A percentile compares a stretch with the other conserved stretches of the same genome.
Evolutionary conservation across 768 basidiomycete species (phyloP).

Genomic region (Tulasnella sp.): DNA sequence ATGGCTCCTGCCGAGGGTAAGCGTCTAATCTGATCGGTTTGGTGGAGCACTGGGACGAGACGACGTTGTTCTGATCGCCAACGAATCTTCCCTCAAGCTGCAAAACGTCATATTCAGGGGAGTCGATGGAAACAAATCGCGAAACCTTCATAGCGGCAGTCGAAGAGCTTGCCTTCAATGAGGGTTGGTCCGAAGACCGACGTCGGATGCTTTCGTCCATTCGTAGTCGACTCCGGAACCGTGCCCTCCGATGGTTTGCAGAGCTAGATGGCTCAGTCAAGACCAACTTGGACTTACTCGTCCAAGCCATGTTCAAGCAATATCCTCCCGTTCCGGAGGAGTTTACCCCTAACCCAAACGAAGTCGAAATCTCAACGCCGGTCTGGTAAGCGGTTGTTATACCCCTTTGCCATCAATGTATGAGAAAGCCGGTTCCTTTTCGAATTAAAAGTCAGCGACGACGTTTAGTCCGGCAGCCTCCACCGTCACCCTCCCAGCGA

Average conservation of each 20-base stretch:
- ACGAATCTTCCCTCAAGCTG: no score
- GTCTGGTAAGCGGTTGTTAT: no score
- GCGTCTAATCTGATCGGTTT: slow-evolving; percentile 50
- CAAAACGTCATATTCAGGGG: neutral
- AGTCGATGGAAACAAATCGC: neutral
- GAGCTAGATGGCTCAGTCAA: neutral
- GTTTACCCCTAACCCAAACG: no score
- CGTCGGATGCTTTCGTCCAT: neutral
- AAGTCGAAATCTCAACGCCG: no score
- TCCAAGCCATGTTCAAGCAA: neutral
- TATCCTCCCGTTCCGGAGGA: no score
- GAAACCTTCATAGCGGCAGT: neutral
- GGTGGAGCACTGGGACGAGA: slow-evolving; percentile 50
- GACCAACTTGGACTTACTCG: neutral
- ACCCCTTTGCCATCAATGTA: no score
- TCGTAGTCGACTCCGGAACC: neutral
- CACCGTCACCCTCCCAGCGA: no score
- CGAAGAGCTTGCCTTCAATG: neutral
- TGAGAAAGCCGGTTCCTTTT: no score
- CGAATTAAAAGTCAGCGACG: no score
- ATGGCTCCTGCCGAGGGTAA: no score
- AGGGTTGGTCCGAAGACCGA: neutral
- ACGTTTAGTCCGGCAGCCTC: no score
- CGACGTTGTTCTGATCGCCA: no score
- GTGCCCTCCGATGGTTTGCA: neutral